Conservation (phyloP, 148 eudicot genomes). For the Vaccinium vitisidaea region DNA sequence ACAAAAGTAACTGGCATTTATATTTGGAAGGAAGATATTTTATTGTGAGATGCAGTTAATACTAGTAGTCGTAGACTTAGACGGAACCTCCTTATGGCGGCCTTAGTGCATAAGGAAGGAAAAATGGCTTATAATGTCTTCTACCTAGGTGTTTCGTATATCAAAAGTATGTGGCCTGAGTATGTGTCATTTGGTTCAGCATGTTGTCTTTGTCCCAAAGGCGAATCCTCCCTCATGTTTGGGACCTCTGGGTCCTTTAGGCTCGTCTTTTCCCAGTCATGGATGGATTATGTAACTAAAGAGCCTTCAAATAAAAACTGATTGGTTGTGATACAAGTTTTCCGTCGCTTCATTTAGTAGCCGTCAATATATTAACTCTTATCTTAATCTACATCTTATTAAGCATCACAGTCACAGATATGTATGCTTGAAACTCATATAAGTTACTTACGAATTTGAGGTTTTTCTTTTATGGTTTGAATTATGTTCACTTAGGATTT, state of each 20-base stretch:
- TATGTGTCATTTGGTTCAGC: not conserved
- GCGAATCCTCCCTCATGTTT: not conserved
- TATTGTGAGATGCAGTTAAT: not conserved
- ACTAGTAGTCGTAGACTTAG: not conserved
- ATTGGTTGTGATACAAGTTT: not conserved
- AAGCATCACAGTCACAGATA: not conserved
- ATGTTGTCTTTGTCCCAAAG: not conserved
- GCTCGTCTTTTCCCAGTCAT: not conserved
- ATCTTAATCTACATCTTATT: not conserved
- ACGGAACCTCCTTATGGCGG: not conserved
- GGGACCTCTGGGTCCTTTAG: conserved; percentile 1
- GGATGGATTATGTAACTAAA: not conserved
- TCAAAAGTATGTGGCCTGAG: not conserved
- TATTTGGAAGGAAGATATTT: not conserved
- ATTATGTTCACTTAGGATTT: not conserved
- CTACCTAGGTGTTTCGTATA: not conserved
- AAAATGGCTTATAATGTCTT: not conserved
- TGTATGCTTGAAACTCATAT: not conserved
- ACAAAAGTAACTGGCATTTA: not conserved
- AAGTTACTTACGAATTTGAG: not conserved
- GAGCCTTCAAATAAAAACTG: not conserved
- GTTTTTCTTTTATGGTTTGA: not conserved
- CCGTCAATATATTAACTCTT: not conserved
- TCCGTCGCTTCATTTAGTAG: not conserved
- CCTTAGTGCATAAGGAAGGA: not conserved